These are phyloP conservation scores for Aspergillus unguis DNA, from an alignment of 2,329 filamentous ascomycete genomes.

Conservation along the genomic window DNA sequence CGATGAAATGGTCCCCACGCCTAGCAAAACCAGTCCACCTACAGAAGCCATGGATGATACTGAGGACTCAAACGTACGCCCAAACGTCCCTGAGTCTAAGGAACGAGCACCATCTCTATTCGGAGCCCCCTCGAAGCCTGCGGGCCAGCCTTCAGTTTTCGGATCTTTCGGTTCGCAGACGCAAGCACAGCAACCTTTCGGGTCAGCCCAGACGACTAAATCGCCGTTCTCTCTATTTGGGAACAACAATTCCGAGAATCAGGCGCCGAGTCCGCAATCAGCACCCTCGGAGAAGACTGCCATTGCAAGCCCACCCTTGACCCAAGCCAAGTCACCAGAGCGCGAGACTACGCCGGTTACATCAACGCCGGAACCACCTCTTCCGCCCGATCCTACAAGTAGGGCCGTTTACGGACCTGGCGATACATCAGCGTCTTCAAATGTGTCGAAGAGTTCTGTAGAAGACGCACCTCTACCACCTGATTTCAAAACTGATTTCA, in stretches of 20 bases:
- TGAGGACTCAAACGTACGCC: slow-evolving; percentile 27
- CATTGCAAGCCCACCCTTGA: slow-evolving; percentile 29
- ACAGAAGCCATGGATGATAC: slow-evolving; percentile 38
- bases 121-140: slow-evolving; percentile 23
- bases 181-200: slow-evolving; percentile 24
- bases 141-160: slow-evolving; percentile 25
- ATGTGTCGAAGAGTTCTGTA: slow-evolving; percentile 39
- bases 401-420: slow-evolving; percentile 45
- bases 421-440: slow-evolving; percentile 48
- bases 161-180: slow-evolving; percentile 29
- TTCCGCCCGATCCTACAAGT: slow-evolving; percentile 49
- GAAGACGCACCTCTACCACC: slow-evolving; percentile 41
- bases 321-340: slow-evolving; percentile 31
- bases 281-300: slow-evolving; percentile 33
- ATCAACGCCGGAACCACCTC: slow-evolving; percentile 28
- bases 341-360: no score
- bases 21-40: slow-evolving; percentile 32
- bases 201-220: slow-evolving; percentile 26
- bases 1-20: slow-evolving; percentile 38
- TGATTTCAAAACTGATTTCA: slow-evolving; percentile 32
- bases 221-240: slow-evolving; percentile 33
- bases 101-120: slow-evolving; percentile 24
- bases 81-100: slow-evolving; percentile 22
- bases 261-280: slow-evolving; percentile 29
- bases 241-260: slow-evolving; percentile 21